phyloP scores from a whole-genome alignment of 2,329 filamentous ascomycete species.

The Calonectria ilicicola region DNA sequence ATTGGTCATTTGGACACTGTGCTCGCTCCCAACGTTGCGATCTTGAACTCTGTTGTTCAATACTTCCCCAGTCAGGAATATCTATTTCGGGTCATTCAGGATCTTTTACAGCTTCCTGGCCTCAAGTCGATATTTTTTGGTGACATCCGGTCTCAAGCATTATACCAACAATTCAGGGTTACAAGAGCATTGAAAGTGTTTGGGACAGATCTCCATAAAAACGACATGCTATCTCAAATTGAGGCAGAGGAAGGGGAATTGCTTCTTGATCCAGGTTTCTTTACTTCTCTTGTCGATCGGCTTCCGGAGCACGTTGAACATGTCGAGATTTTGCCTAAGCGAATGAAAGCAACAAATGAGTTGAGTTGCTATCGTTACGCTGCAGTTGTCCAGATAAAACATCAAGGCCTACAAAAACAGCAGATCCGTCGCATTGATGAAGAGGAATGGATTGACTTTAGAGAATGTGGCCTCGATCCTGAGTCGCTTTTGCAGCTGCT shows the following conservation, averaged over 20 bases:
- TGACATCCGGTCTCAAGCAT: background rate
- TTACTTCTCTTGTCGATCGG: background rate
- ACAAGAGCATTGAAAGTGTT: background rate
- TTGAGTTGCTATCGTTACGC: background rate
- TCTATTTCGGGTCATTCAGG: background rate
- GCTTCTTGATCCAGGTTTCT: background rate
- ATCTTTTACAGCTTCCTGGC: background rate
- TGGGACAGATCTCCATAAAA: background rate
- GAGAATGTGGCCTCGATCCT: background rate
- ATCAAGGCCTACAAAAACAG: background rate
- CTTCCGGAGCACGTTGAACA: background rate
- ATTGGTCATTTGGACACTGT: background rate
- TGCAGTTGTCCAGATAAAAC: background rate
- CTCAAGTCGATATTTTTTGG: background rate
- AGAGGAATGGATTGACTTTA: background rate
- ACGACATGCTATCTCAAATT: background rate
- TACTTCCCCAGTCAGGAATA: background rate
- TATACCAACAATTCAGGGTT: background rate
- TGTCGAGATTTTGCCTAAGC: background rate
- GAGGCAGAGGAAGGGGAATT: background rate
- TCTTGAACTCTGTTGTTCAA: background rate
- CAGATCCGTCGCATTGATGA: background rate
- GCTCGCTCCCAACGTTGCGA: background rate
- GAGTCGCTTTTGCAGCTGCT: background rate
- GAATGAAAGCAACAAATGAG: background rate